Evolutionary conservation across 2,329 filamentous ascomycete genomes (phyloP).

Genomic region (Neodidymelliopsis sp.): DNA sequence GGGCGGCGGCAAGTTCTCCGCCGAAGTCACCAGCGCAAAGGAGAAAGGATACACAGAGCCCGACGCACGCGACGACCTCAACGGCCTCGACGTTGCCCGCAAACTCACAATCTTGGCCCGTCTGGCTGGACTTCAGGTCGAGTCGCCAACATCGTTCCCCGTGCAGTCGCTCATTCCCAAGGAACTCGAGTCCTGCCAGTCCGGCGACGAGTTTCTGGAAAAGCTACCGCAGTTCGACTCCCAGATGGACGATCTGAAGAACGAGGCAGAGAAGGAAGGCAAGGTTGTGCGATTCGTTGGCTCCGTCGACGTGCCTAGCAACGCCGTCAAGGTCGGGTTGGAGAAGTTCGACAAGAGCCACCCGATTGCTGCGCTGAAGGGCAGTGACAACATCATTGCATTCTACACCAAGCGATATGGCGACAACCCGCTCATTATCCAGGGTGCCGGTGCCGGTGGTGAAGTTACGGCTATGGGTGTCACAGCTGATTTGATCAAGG

Average conservation of each 20-base stretch:
- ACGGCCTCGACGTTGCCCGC: slow-evolving; percentile 88
- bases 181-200: slow-evolving; percentile 78
- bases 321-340: slow-evolving; percentile 88
- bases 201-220: slow-evolving; percentile 85
- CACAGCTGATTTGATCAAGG: slow-evolving; percentile 90
- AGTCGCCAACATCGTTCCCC: slow-evolving; percentile 86
- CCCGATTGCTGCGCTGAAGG: slow-evolving; percentile 92
- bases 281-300: slow-evolving; percentile 96
- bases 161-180: slow-evolving; percentile 92
- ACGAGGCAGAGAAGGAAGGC: slow-evolving; percentile 81
- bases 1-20: slow-evolving; percentile 82
- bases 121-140: slow-evolving; percentile 79
- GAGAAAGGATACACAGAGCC: slow-evolving; percentile 91
- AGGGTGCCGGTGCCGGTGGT: slow-evolving; percentile 91
- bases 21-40: slow-evolving; percentile 91
- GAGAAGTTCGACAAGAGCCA: slow-evolving; percentile 84
- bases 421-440: slow-evolving; percentile 87
- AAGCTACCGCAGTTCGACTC: slow-evolving; percentile 81
- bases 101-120: slow-evolving; percentile 95
- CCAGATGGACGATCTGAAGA: slow-evolving; percentile 89
- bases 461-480: slow-evolving; percentile 99
- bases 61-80: slow-evolving; percentile 84
- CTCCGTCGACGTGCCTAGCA: slow-evolving; percentile 83
- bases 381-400: slow-evolving; percentile 98
- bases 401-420: slow-evolving; percentile 98